These are phyloP conservation scores for Lenwebbia sp. DNA, from an alignment of 345 rosid genomes.

Conservation along the genomic window DNA sequence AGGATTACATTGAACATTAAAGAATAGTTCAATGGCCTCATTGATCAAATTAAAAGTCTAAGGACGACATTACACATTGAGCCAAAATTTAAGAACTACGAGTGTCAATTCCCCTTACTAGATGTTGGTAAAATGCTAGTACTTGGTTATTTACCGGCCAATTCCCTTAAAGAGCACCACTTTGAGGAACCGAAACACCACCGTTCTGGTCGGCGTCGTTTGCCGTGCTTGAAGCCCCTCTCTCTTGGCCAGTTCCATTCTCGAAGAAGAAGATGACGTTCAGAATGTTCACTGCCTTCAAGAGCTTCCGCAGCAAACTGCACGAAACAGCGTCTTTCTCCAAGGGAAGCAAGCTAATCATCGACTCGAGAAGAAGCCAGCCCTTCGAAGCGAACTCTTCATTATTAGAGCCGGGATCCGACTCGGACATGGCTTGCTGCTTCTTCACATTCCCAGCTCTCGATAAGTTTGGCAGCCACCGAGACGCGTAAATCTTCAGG, in stretches of 20 bases:
- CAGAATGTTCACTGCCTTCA: constrained; percentile 70
- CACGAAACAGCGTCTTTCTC: constrained; percentile 34
- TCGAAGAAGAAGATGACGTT: constrained; percentile 53
- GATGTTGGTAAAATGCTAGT: background rate
- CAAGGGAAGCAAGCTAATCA: constrained; percentile 39
- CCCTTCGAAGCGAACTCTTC: constrained; percentile 40
- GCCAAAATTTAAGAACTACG: too few relatives aligned
- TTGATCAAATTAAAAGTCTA: too few relatives aligned
- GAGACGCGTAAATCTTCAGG: constrained; percentile 62
- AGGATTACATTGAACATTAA: too few relatives aligned
- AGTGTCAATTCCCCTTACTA: background rate
- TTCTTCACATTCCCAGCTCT: constrained; percentile 26
- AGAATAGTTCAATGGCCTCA: too few relatives aligned
- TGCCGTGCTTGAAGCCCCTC: constrained; percentile 75
- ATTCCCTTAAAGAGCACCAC: too few relatives aligned
- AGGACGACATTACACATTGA: too few relatives aligned
- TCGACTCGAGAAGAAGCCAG: constrained; percentile 71
- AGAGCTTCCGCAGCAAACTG: constrained; percentile 66
- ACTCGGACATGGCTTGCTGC: constrained; percentile 12
- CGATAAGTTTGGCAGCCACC: constrained; percentile 64
- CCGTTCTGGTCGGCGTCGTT: constrained; percentile 32
- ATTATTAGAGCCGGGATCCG: constrained; percentile 55
- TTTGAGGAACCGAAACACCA: background rate
- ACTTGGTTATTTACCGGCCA: background rate
- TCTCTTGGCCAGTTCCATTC: constrained; percentile 65